Evolutionary conservation across 768 basidiomycete genomes (phyloP), one percentile per base, ranked within the genome.

Genomic region (Serendipita vermifera): DNA sequence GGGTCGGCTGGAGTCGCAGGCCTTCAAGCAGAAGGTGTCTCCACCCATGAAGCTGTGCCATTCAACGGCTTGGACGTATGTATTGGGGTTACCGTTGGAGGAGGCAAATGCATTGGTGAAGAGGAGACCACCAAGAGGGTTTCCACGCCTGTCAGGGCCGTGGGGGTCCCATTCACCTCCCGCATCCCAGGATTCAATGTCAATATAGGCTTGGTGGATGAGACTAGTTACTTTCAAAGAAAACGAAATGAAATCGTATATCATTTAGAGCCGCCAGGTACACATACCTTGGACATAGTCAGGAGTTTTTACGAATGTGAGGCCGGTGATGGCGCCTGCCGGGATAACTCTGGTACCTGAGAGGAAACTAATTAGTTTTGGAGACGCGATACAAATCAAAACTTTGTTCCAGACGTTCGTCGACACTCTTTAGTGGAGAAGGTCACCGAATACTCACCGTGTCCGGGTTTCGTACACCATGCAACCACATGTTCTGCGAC

Each of bases 221-320:
- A 65, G 65, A 39, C 70, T 70, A 53, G 79, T 80, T 54, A 86
- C 69, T 62, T 83, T 84, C 29, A 86, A 72, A 64, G 79, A 87
- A 64, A 81, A 80, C 15, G 83, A 43, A 27, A 1, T 41, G 38
- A 53, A 74, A 64, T 66, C 71, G 70, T 56, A 73, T 60, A 62
- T 67, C 67, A 58, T 69, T 71, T 35, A 72, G 66, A 61, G 73
- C 71, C n/a, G 70, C 69, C 38, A 65, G 65, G 39, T n/a, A n/a
- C 70, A 70, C 51, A 59, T 57, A 41, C 60, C 54, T 40, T 62
- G 60, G n/a, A 62, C 41, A 40, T 62, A 62, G 39, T 57, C 54
- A 20, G 55, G 48, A 5, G 61, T 51, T 14, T 60, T 51, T 17
- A 60, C 36, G 53, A 57, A 62, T 31, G 60, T 59, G 5, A 55